Percentiles rank a stretch among this genome's conserved stretches.
Evolutionary conservation across 768 basidiomycete genomes (phyloP).

Genomic region (Tephrocybe sp.): DNA sequence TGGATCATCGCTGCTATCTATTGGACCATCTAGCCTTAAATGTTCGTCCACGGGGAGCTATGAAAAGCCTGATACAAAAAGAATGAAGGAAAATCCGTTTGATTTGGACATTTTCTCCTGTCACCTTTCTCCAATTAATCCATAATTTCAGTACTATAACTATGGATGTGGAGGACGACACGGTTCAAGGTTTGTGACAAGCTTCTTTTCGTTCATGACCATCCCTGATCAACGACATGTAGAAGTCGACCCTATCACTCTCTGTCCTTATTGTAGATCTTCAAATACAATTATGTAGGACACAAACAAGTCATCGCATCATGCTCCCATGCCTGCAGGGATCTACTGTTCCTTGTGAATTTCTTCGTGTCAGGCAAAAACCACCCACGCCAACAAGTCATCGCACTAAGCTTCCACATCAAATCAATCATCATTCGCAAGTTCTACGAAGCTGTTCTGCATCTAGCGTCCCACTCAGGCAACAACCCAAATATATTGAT

Average conservation of each 20-base stretch:
- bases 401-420: no score
- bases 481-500: no score
- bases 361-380: no score
- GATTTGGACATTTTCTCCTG: constrained; percentile 14
- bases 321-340: no score
- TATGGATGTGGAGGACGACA: constrained; percentile 10
- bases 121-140: neutral
- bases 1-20: constrained; percentile 15
- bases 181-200: constrained; percentile 42
- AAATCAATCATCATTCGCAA: no score
- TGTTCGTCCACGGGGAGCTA: constrained; percentile 31
- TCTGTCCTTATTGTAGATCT: constrained; percentile 87
- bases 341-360: no score
- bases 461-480: no score
- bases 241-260: constrained; percentile 56
- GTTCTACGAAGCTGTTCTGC: no score
- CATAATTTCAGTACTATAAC: neutral
- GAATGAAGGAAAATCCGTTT: constrained; percentile 25
- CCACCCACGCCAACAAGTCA: no score
- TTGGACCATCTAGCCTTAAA: constrained; percentile 16
- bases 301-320: no score
- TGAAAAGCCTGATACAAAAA: constrained; percentile 28
- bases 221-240: constrained; percentile 26
- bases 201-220: constrained; percentile 19
- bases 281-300: no score